Percentiles rank a stretch among this genome's conserved stretches.
phyloP scores from a whole-genome alignment of 768 basidiomycete species.

The Gymnopilus junonius region DNA sequence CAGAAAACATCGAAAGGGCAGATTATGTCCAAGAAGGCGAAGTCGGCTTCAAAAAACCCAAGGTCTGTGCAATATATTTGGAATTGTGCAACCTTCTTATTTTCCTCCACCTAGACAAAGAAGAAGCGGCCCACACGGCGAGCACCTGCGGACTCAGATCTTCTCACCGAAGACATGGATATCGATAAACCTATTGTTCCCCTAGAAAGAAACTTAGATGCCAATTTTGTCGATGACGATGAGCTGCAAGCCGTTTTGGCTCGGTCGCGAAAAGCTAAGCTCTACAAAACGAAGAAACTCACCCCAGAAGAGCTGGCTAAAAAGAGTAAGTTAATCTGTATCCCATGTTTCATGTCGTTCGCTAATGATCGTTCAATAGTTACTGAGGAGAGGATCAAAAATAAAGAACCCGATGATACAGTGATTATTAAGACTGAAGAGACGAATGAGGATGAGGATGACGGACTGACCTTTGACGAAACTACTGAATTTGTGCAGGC shows the following conservation, averaged over 20 bases:
- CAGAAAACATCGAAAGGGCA: conserved; percentile 84
- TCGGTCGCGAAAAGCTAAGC: conserved; percentile 80
- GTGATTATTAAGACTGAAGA: conserved; percentile 50
- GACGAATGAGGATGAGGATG: conserved; percentile 42
- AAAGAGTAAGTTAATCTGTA: conserved; percentile 55
- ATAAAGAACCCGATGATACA: conserved; percentile 48
- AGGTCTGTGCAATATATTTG: conserved; percentile 47
- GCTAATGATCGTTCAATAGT: conserved; percentile 45
- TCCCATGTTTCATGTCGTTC: neutral
- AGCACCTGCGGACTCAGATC: conserved; percentile 57
- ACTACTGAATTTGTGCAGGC: conserved; percentile 96
- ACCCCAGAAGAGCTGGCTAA: conserved; percentile 83
- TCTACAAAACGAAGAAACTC: conserved; percentile 75
- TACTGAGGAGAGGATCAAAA: conserved; percentile 59
- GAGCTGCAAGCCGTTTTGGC: conserved; percentile 94
- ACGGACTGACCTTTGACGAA: conserved; percentile 88
- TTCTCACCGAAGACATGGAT: conserved; percentile 68
- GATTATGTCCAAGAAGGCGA: conserved; percentile 95
- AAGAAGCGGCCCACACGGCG: conserved; percentile 86
- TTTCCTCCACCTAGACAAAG: conserved; percentile 65
- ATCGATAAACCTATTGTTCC: conserved; percentile 77
- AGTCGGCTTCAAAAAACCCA: conserved; percentile 93
- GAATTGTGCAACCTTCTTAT: neutral
- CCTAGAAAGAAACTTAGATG: conserved; percentile 73
- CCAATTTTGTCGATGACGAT: conserved; percentile 97